These are phyloP conservation scores for Cadophora gregata DNA, from an alignment of 2,329 filamentous ascomycete species.

Conservation along the genomic window DNA sequence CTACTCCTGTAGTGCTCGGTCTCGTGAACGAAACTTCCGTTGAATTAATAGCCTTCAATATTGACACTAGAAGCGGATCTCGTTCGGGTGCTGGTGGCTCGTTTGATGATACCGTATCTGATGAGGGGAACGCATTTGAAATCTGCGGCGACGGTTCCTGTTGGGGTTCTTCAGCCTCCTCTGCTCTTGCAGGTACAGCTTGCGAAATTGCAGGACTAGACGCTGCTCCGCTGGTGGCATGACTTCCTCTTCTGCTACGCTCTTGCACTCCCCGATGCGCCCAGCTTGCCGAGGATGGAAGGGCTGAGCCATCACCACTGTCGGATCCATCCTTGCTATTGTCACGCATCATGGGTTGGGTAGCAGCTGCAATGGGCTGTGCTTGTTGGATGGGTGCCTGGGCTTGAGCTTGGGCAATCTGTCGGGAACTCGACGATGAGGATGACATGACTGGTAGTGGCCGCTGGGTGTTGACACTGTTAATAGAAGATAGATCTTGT, in stretches of 20 bases:
- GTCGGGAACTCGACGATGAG: conserved; percentile 60
- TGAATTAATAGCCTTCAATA: conserved; percentile 54
- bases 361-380: conserved; percentile 46
- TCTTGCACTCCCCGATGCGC: conserved; percentile 72
- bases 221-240: conserved; percentile 80
- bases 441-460: conserved; percentile 60
- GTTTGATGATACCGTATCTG: conserved; percentile 5
- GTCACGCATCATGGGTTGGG: conserved; percentile 75
- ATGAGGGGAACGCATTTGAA: conserved; percentile 1
- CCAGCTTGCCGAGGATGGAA: conserved; percentile 95
- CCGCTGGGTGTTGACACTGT: conserved; percentile 81
- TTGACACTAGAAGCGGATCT: conserved; percentile 44
- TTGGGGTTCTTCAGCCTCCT: conserved; percentile 48
- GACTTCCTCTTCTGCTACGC: conserved; percentile 74
- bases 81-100: conserved; percentile 32
- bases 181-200: conserved; percentile 59
- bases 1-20: conserved; percentile 53
- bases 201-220: conserved; percentile 80
- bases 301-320: conserved; percentile 81
- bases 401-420: conserved; percentile 51
- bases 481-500: conserved; percentile 93
- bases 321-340: conserved; percentile 79
- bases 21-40: conserved; percentile 54
- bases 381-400: conserved; percentile 44
- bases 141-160: conserved; percentile 6